Conservation (phyloP, 352 stramenopile species). For the Peronospora tabacina region DNA sequence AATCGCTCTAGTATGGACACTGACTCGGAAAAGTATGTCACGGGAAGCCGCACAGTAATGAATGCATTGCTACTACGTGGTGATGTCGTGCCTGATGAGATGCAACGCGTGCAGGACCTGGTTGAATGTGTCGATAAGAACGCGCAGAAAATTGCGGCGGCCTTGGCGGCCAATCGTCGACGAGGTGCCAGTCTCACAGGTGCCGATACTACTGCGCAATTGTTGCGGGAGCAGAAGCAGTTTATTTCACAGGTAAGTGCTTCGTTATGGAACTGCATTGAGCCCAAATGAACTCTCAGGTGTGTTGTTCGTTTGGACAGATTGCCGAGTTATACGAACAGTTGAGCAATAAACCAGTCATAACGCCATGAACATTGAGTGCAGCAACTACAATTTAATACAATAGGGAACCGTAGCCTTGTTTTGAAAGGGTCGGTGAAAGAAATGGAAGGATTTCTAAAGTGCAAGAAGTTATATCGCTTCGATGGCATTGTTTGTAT, state of each 20-base stretch:
- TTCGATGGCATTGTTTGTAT: too few species aligned
- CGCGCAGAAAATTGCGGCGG: constrained; percentile 53
- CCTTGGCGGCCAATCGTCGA: constrained; percentile 37
- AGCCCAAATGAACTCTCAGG: not conserved
- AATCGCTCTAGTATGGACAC: constrained; percentile 1
- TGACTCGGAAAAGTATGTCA: constrained; percentile 19
- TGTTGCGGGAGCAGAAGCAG: constrained; percentile 55
- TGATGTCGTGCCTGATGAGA: constrained; percentile 32
- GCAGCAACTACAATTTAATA: too few species aligned
- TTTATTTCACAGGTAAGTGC: constrained; percentile 31
- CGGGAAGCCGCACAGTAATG: constrained; percentile 30
- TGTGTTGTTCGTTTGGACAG: constrained; percentile 10
- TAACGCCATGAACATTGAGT: not conserved
- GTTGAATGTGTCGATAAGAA: constrained; percentile 66
- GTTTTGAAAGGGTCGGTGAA: too few species aligned
- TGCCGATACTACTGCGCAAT: constrained; percentile 33
- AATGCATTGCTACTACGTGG: constrained; percentile 25
- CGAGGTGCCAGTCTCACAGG: constrained; percentile 15
- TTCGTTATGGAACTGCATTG: not conserved
- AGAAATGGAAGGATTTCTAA: too few species aligned
- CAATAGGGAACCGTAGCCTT: too few species aligned
- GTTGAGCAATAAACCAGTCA: constrained; percentile 27
- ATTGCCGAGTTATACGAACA: constrained; percentile 34
- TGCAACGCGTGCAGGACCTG: constrained; percentile 52
- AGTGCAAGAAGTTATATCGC: too few species aligned